A percentile compares a stretch with the other conserved stretches of the same genome.
These are phyloP conservation scores for Perkinsus marinus DNA, from an alignment of 169 alveolate genomes.

Conservation along the genomic window DNA sequence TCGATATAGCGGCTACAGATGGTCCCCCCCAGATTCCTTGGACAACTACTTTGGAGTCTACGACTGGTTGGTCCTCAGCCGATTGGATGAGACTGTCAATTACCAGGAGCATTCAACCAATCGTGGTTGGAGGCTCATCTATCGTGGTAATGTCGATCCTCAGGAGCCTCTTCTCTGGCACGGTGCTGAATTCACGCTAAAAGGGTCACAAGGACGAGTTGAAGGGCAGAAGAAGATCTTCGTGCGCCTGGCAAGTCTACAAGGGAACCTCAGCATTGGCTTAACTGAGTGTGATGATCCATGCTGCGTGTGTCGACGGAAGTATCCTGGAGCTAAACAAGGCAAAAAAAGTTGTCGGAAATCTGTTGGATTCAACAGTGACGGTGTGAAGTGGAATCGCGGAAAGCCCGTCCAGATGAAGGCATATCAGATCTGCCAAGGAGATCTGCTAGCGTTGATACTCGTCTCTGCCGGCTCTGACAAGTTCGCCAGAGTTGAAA, in stretches of 20 bases:
- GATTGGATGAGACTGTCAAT: not conserved
- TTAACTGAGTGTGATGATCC: not conserved
- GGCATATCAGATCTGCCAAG: not conserved
- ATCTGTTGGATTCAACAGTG: not conserved
- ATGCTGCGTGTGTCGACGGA: not conserved
- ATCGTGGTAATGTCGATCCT: not conserved
- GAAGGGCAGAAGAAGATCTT: not conserved
- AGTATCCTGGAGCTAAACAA: not conserved
- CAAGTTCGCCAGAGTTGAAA: not conserved
- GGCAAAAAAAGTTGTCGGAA: not conserved
- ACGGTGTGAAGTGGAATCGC: not conserved
- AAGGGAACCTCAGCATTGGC: not conserved
- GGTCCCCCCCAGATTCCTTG: not conserved
- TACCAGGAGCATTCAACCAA: not conserved
- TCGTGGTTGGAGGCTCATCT: not conserved
- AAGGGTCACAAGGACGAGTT: not conserved
- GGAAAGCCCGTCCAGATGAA: not conserved
- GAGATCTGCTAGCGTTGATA: not conserved
- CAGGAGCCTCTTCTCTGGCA: not conserved
- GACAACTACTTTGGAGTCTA: not conserved
- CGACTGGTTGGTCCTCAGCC: not conserved
- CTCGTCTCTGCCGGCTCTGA: not conserved
- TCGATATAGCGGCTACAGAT: not conserved
- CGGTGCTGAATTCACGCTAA: not conserved
- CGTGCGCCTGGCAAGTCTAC: not conserved